Conservation (phyloP, 2,329 filamentous ascomycete species). For the Aspergillus pseudoviridinutans region DNA sequence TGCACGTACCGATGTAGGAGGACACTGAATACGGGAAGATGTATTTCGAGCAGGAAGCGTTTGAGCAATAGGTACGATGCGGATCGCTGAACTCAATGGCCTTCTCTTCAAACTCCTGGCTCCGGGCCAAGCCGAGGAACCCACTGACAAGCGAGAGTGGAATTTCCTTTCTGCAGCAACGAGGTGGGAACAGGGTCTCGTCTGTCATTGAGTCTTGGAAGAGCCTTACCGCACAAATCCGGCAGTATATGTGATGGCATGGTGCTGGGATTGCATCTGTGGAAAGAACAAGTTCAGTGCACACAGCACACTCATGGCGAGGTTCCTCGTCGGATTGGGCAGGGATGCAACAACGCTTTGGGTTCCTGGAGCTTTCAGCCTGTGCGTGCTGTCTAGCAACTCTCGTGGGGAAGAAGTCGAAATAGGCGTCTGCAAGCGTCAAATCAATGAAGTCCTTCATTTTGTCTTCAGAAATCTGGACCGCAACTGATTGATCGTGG, state of each 20-base stretch:
- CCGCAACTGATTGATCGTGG: not conserved
- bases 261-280: not conserved
- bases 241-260: slow-evolving; percentile 23
- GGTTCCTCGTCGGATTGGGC: not conserved
- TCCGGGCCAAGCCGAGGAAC: slow-evolving; percentile 7
- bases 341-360: not conserved
- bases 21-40: slow-evolving; percentile 15
- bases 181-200: slow-evolving; percentile 24
- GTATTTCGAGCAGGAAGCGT: slow-evolving; percentile 19
- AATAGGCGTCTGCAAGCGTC: not conserved
- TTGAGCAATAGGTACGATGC: slow-evolving; percentile 24
- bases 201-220: slow-evolving; percentile 18
- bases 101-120: slow-evolving; percentile 15
- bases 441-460: not conserved
- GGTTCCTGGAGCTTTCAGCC: slow-evolving; percentile 1
- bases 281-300: not conserved
- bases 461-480: not conserved
- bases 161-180: slow-evolving; percentile 24
- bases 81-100: slow-evolving; percentile 19
- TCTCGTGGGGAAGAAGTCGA: not conserved
- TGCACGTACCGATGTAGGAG: slow-evolving; percentile 17
- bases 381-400: too few species aligned
- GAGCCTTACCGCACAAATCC: slow-evolving; percentile 14
- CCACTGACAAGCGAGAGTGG: slow-evolving; percentile 3
- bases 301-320: slow-evolving; percentile 6